These are phyloP conservation scores for Colletotrichum simmondsii DNA, from an alignment of 2,329 filamentous ascomycete genomes.

Conservation along the genomic window DNA sequence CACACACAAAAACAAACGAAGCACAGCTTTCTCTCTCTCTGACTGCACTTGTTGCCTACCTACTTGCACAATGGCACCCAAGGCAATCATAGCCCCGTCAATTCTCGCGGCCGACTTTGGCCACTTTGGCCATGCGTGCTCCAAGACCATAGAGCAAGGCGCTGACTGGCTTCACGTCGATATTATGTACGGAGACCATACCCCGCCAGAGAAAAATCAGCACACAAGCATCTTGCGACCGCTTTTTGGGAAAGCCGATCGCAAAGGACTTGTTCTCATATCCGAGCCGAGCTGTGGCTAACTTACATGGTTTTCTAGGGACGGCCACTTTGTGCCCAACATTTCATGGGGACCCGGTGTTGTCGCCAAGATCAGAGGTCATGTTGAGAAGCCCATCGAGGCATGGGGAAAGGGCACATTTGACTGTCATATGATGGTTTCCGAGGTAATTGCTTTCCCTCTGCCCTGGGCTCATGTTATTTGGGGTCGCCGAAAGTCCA, in stretches of 20 bases:
- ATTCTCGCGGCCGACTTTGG: slow-evolving; percentile 98
- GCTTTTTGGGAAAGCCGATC: background rate
- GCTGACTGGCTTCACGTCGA: slow-evolving; percentile 96
- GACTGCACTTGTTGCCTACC: background rate
- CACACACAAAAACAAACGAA: background rate
- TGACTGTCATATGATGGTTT: slow-evolving; percentile 99
- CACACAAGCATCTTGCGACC: slow-evolving; percentile 21
- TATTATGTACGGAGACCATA: slow-evolving; percentile 71
- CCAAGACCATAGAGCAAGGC: slow-evolving; percentile 84
- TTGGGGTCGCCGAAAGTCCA: background rate
- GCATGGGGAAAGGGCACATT: slow-evolving; percentile 88
- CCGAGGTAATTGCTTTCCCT: slow-evolving; percentile 72
- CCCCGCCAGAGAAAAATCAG: background rate
- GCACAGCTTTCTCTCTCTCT: background rate
- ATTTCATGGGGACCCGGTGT: slow-evolving; percentile 97
- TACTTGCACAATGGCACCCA: slow-evolving; percentile 76
- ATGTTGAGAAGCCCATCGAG: slow-evolving; percentile 80
- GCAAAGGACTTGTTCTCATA: background rate
- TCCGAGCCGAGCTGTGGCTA: background rate
- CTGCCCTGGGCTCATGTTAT: background rate
- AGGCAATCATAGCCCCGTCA: slow-evolving; percentile 96
- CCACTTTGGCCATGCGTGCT: slow-evolving; percentile 86
- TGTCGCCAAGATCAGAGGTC: slow-evolving; percentile 89
- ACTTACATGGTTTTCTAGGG: slow-evolving; percentile 64
- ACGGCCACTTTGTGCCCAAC: slow-evolving; percentile 98